Evolutionary conservation across 2,329 filamentous ascomycete genomes (phyloP).

Genomic region (Acephala macrosclerotiorum): DNA sequence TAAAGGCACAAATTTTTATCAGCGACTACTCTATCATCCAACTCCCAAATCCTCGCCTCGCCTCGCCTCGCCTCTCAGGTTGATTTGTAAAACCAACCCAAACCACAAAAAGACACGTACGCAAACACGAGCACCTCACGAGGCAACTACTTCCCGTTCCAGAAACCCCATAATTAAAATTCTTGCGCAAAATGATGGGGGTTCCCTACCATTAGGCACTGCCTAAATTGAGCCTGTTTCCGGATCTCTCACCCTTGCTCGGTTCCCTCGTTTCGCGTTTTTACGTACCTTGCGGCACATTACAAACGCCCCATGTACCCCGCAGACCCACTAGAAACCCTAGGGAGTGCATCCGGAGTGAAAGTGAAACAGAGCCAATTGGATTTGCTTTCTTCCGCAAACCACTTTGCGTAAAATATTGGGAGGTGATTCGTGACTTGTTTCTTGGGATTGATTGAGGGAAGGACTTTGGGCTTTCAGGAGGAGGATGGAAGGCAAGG

Average conservation of each 20-base stretch:
- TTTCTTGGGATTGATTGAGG: neutral
- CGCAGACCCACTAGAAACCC: neutral
- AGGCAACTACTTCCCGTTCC: neutral
- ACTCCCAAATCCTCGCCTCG: neutral
- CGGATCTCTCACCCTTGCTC: neutral
- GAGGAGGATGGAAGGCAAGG: neutral
- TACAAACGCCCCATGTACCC: neutral
- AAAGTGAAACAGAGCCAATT: slow-evolving; percentile 7
- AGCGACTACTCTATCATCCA: neutral
- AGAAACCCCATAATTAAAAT: neutral
- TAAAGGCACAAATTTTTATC: neutral
- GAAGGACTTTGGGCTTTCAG: neutral
- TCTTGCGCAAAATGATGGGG: neutral
- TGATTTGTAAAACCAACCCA: neutral
- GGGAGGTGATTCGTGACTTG: neutral
- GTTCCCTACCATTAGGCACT: neutral
- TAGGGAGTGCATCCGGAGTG: neutral
- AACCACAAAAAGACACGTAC: neutral
- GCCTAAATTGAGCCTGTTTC: slow-evolving; percentile 5
- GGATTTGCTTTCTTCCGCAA: neutral
- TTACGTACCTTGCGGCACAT: neutral
- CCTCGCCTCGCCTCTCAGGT: neutral
- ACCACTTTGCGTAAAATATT: neutral
- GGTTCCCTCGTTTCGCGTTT: neutral
- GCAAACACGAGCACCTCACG: neutral